Base-by-base conservation (phyloP, 1,139 yeast species). In the Geotrichum restrictum region DNA sequence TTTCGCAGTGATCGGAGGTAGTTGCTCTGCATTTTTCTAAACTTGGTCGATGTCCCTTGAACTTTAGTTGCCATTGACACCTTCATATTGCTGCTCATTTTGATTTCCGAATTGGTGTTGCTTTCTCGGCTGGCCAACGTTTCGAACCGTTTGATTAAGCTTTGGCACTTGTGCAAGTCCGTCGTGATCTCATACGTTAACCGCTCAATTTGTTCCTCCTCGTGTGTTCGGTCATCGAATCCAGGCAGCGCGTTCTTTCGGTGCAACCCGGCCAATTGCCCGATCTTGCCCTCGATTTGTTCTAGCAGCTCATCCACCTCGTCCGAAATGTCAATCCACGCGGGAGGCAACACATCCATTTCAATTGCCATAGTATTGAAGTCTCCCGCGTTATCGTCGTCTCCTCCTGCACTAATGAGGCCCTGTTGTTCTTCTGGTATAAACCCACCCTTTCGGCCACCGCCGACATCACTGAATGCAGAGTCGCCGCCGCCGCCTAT, bases 181-280 rank as follows among this genome's bases (percentile, higher is more conserved):
- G 68, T 81, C 76, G 96, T 86, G 49, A 91, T 82, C 24, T 79
- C 76, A 62, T 80, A 83, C 53, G 93, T 88, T 60, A 88, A 69
- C 52, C 80, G 80, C 65, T 91, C 97, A 58, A 94, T 88, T 56
- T 77, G 79, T 58, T 84, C 88, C 60, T 84, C 85, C 59, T 82
- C 82, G 21, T 76, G 75, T 2, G 81, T 77, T 58, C 87, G 78
- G 65, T 91, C 97, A 59, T 79, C 83, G 64, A 89, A 87, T 39
- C 93, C 93, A 1, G 96, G 96, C 46, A 93, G 77, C 29, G 93
- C 76, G 60, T 91, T 85, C 68, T 84, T 85, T 66, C 86, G 84
- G 67, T 94, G 94, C 47, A 88, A 68, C 34, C 78, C 76, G 52
- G 82, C 83, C 61, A 93, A 74, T 55, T 77, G 79, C 56, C 75